phyloP scores from a whole-genome alignment of 352 stramenopile genomes.

The Globisporangium nagaii region DNA sequence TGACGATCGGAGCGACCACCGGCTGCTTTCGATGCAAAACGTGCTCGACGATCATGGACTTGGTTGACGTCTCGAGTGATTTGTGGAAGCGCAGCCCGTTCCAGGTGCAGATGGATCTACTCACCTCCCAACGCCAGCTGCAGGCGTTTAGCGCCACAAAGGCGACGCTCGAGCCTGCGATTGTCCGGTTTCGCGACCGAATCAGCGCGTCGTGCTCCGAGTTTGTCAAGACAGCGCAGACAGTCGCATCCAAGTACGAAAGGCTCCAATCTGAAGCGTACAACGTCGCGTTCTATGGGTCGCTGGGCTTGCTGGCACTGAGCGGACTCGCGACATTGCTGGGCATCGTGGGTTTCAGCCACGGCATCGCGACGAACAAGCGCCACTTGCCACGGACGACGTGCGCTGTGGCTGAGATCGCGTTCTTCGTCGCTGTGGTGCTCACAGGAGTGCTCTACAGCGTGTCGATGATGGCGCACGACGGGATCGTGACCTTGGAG shows the following conservation, averaged over 20 bases:
- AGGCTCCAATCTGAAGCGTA: conserved; percentile 20
- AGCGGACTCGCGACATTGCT: conserved; percentile 23
- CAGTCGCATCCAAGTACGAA: conserved; percentile 21
- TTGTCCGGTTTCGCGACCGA: conserved; percentile 23
- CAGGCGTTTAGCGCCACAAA: conserved; percentile 23
- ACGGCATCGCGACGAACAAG: conserved; percentile 37
- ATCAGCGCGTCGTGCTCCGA: conserved; percentile 22
- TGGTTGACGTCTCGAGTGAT: conserved; percentile 25
- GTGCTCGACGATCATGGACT: conserved; percentile 29
- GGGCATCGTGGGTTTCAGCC: conserved; percentile 18
- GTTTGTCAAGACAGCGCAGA: conserved; percentile 9
- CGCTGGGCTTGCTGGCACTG: conserved; percentile 27
- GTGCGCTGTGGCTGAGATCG: conserved; percentile 43
- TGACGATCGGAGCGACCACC: conserved; percentile 42
- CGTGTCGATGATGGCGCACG: conserved; percentile 33
- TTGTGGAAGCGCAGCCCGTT: conserved; percentile 41
- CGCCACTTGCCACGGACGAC: conserved; percentile 23
- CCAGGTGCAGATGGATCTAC: conserved; percentile 51
- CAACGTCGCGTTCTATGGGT: conserved; percentile 22
- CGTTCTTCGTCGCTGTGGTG: conserved; percentile 33
- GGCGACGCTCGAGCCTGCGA: conserved; percentile 18
- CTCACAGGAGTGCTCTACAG: conserved; percentile 48
- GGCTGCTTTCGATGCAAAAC: conserved; percentile 66
- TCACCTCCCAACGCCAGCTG: conserved; percentile 33
- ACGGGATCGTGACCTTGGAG: conserved; percentile 39